These are phyloP conservation scores for Guadua angustifolia DNA, from an alignment of 176 grass and related monocot genomes.

Conservation along the genomic window DNA sequence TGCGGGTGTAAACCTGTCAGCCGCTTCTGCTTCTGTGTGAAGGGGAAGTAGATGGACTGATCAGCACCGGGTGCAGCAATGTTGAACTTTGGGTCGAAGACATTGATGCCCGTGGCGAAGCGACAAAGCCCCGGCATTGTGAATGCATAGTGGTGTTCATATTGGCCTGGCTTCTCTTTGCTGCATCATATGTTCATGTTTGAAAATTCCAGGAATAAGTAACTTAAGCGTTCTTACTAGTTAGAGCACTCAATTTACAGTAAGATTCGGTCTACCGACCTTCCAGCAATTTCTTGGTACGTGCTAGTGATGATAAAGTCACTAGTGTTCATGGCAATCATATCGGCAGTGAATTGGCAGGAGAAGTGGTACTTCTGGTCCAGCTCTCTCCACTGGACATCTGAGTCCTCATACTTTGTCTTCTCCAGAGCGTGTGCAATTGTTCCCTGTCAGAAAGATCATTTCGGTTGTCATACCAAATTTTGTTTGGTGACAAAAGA, in stretches of 20 bases:
- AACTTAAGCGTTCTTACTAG: background rate
- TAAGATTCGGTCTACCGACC: slow-evolving; percentile 41
- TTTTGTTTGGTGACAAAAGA: background rate
- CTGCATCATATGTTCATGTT: slow-evolving; percentile 50
- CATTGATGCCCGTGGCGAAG: slow-evolving; percentile 79
- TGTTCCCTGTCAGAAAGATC: slow-evolving; percentile 59
- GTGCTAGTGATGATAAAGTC: slow-evolving; percentile 98
- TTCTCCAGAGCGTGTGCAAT: slow-evolving; percentile 98
- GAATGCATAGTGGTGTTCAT: slow-evolving; percentile 85
- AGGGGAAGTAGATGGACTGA: slow-evolving; percentile 88
- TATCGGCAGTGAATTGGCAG: slow-evolving; percentile 95
- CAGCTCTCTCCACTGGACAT: slow-evolving; percentile 89
- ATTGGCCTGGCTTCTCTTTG: slow-evolving; percentile 91
- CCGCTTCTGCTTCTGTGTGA: slow-evolving; percentile 80
- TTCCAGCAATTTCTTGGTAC: slow-evolving; percentile 97
- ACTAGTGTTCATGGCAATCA: slow-evolving; percentile 92
- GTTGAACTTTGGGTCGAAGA: slow-evolving; percentile 96
- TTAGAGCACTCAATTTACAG: slow-evolving; percentile 13
- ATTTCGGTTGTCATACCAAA: slow-evolving; percentile 15
- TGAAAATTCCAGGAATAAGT: background rate
- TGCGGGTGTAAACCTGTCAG: slow-evolving; percentile 61
- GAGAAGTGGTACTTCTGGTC: slow-evolving; percentile 95
- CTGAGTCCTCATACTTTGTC: slow-evolving; percentile 93
- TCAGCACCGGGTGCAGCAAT: slow-evolving; percentile 90
- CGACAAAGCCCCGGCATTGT: slow-evolving; percentile 93